Evolutionary conservation across 2,329 filamentous ascomycete species (phyloP), one percentile per base, ranked within the genome.

Genomic region (Beauveria pseudobassiana): DNA sequence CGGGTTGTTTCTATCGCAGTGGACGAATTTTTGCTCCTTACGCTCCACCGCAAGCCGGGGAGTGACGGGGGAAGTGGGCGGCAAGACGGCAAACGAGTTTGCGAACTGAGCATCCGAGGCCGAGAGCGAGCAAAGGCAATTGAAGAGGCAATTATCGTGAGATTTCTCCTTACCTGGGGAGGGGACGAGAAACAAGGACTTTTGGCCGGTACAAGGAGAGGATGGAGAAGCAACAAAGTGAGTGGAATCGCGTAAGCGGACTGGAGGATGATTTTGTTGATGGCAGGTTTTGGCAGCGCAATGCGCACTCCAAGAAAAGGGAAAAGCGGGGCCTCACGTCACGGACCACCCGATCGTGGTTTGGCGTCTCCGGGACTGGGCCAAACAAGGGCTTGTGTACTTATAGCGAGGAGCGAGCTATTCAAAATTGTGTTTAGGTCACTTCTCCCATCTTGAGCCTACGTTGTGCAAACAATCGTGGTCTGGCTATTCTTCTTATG

Each of bases 211-310:
- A 28, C 52, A 61, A 51, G 51, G 63, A 61, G 59, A 62, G 63
- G 60, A 61, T 64, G 65, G 60, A 65, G 58, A 63, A 65, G 64
- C 51, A 51, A 61, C 60, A 62, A 62, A 46, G 46, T 55, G 59
- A 43, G 45, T 56, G 57, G 48, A 62, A 64, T 62, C 65, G 67
- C 67, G 67, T 51, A 63, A 64, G 66, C 56, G 67, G 67, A 67
- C 59, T 64, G 63, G 52, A 53, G 60, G 61, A 64, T 62, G 66
- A 65, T 69, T 69, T 69, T 68, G 67, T 68, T 65, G 62, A 66
- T 63, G 34, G 12, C 34, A 38, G 34, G 34, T 12, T 14, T 38
- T 10, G 5, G 38, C 46, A 62, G 64, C 59, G 56, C 43, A 57
- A 51, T 53, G 48, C 22, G 26, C 40, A 42, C 60, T 58, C 22